Conservation (phyloP, 1,139 yeast genomes). For the Yamadazyma friedrichii region DNA sequence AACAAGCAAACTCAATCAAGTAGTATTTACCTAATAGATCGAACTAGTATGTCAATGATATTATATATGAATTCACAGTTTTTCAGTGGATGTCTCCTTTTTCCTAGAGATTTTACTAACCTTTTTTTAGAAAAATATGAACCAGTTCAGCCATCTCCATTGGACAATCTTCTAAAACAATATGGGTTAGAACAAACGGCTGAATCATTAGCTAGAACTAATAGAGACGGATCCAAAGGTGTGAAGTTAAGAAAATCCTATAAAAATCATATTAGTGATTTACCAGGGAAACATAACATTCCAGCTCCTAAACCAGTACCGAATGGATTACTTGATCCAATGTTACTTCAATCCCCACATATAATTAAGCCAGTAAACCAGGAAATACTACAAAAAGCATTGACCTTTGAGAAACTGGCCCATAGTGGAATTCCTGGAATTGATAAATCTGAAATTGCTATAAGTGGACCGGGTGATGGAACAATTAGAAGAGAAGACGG, state of each 20-base stretch:
- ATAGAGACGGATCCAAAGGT: constrained; percentile 85
- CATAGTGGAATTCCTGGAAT: constrained; percentile 78
- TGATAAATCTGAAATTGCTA: constrained; percentile 66
- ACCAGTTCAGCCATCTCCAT: constrained; percentile 57
- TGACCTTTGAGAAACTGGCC: constrained; percentile 67
- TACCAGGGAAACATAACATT: constrained; percentile 77
- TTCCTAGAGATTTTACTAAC: constrained; percentile 10
- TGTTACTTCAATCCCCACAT: constrained; percentile 37
- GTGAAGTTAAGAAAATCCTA: constrained; percentile 90
- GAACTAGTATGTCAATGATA: constrained; percentile 12
- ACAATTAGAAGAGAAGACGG: constrained; percentile 45
- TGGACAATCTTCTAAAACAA: constrained; percentile 64
- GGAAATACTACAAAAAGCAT: constrained; percentile 47
- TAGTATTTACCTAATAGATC: constrained; percentile 13
- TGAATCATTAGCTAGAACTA: constrained; percentile 79
- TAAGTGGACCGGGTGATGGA: constrained; percentile 51
- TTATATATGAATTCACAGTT: neutral
- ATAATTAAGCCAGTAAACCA: constrained; percentile 51
- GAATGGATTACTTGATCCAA: constrained; percentile 51
- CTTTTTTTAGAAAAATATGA: constrained; percentile 11
- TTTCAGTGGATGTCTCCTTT: neutral
- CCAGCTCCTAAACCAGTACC: constrained; percentile 58
- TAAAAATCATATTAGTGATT: constrained; percentile 83
- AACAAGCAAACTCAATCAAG: neutral
- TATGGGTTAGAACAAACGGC: constrained; percentile 72